Evolutionary conservation across 129 eudicot genomes (phyloP).

Genomic region (Artemisia tridentata): DNA sequence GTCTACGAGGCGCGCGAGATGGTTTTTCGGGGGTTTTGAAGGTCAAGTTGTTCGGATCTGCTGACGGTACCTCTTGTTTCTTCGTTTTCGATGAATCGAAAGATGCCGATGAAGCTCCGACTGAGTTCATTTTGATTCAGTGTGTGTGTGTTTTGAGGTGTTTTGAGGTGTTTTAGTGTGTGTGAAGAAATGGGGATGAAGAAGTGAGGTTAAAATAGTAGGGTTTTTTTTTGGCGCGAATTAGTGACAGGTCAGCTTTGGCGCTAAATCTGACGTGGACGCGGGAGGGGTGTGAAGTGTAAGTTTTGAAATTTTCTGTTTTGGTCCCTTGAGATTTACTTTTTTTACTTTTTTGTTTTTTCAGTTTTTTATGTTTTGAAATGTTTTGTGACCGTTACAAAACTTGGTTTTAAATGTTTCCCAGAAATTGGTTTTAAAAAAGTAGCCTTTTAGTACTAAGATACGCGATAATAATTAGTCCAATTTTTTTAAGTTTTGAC

Average conservation of each 20-base stretch:
- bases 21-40: constrained; percentile 67
- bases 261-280: constrained; percentile 52
- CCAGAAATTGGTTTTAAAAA: background rate
- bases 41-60: constrained; percentile 39
- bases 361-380: background rate
- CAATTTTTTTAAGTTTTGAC: background rate
- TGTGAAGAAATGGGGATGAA: constrained; percentile 1
- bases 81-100: constrained; percentile 46
- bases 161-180: background rate
- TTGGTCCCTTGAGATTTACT: constrained; percentile 7
- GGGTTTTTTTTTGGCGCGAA: constrained; percentile 62
- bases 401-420: background rate
- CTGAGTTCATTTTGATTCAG: background rate
- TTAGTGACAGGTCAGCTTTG: constrained; percentile 50
- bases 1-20: constrained; percentile 43
- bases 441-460: too few relatives aligned
- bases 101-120: constrained; percentile 33
- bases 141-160: constrained; percentile 4
- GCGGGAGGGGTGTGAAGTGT: constrained; percentile 23
- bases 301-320: background rate
- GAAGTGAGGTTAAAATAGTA: background rate
- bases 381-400: background rate
- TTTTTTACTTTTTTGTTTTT: background rate
- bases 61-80: constrained; percentile 23
- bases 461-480: too few relatives aligned